Percentiles rank a stretch among this genome's conserved stretches.
phyloP scores from a whole-genome alignment of 352 stramenopile species.

The Blastocystis sp. region DNA sequence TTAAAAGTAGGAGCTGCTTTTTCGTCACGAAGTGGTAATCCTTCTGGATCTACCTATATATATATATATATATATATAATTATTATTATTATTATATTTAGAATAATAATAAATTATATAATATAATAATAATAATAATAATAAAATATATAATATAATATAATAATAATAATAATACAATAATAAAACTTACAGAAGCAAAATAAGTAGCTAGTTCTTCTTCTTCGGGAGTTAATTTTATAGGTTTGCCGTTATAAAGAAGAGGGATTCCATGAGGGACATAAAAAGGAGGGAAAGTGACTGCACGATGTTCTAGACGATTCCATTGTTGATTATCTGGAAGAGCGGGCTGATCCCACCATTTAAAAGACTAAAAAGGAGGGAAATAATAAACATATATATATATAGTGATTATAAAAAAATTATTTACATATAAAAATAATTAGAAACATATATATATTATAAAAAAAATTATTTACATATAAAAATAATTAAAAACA shows the following conservation, averaged over 20 bases:
- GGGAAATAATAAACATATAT: slow-evolving; percentile 75
- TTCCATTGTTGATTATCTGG: slow-evolving; percentile 63
- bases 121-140: neutral
- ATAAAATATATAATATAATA: slow-evolving; percentile 1
- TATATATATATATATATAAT: slow-evolving; percentile 33
- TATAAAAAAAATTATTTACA: slow-evolving; percentile 33
- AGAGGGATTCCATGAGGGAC: slow-evolving; percentile 77
- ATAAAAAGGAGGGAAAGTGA: slow-evolving; percentile 85
- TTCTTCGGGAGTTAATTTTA: slow-evolving; percentile 75
- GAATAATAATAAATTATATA: too few relatives aligned
- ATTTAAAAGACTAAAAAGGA: slow-evolving; percentile 90
- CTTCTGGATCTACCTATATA: slow-evolving; percentile 53
- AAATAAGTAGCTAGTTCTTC: slow-evolving; percentile 69
- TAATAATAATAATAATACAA: neutral
- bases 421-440: slow-evolving; percentile 9
- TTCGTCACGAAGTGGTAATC: slow-evolving; percentile 80
- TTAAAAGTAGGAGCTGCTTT: slow-evolving; percentile 90
- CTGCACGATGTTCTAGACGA: slow-evolving; percentile 94
- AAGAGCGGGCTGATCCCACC: slow-evolving; percentile 73
- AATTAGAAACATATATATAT: slow-evolving; percentile 37
- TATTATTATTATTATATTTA: neutral
- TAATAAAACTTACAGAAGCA: slow-evolving; percentile 44
- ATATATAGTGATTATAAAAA: slow-evolving; percentile 51
- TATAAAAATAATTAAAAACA: neutral
- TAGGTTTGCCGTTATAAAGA: slow-evolving; percentile 51